Evolutionary conservation across 768 basidiomycete genomes (phyloP), one percentile per base, ranked within the genome.

Genomic region (Auriscalpium vulgare): DNA sequence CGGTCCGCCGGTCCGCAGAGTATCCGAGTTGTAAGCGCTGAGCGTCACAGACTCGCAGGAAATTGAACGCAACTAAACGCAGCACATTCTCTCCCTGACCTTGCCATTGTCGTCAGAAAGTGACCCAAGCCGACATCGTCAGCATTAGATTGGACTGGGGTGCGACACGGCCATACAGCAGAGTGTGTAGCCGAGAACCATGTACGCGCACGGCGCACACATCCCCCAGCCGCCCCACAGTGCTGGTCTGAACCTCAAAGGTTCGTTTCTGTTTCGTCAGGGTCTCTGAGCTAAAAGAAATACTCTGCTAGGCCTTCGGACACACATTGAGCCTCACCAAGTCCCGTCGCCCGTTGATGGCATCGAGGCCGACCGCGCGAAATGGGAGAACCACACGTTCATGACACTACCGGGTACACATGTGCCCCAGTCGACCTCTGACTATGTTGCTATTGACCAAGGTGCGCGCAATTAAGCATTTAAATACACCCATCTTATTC

Each of bases 381-480:
- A 80, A 75, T 92, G 89, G 84, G 84, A 88, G 64, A 74, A 80
- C 19, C 79, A 88, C 62, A 73, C 79, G 40, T 91, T 84, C 62
- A 75, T 80, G 73, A 84, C 83, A 9, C 72, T 85, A 23, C 76
- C 80, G 13, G 78, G 78, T 0, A 72, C 74, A 38, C 86, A 84
- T 62, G 83, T 83, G 0, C 97, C 95, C 1, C 74, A 92, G 14
- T 84, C 87, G n/a, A 92, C 88, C 7, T 87, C 91, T 0, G 90
- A 95, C 63, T 95, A 82, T 63, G 74, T 85, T 55, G 84, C 90
- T n/a, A 78, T 97, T 56, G 95, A 99, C 73, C 93, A 98, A 79
- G 95, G 85, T 80, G 54, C 56, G 70, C 23, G 13, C 54, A 46
- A 14, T 55, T 44, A 44, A 34, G 29, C 29, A 2, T 48, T 48